These are phyloP conservation scores for Dothistroma pini DNA, from an alignment of 2,329 filamentous ascomycete genomes.

Conservation along the genomic window DNA sequence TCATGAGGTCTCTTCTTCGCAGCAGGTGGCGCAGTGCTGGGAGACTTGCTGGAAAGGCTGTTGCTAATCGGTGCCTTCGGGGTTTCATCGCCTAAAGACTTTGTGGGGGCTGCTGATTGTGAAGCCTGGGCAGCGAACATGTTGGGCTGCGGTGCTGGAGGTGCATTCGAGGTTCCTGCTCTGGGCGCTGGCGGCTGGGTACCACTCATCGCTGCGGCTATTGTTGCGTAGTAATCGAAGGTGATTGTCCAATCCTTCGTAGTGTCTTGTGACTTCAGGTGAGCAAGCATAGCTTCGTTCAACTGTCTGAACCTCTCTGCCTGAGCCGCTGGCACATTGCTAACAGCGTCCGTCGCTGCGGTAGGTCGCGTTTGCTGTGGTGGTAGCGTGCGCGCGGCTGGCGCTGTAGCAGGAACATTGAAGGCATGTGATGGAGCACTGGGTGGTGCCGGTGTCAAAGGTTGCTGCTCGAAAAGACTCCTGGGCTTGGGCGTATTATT, in stretches of 20 bases:
- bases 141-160: neutral
- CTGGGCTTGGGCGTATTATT: neutral
- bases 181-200: constrained; percentile 1
- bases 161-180: neutral
- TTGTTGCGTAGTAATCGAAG: constrained; percentile 27
- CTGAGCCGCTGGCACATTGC: constrained; percentile 7
- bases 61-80: constrained; percentile 17
- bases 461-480: neutral
- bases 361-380: neutral
- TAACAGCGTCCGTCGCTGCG: neutral
- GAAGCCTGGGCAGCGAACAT: neutral
- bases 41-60: constrained; percentile 21
- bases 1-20: constrained; percentile 28
- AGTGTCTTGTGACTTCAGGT: constrained; percentile 25
- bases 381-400: constrained; percentile 9
- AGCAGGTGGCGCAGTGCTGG: constrained; percentile 27
- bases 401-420: constrained; percentile 19
- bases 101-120: neutral
- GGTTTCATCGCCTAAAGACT: constrained; percentile 12
- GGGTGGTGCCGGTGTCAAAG: constrained; percentile 11
- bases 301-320: constrained; percentile 22
- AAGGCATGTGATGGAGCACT: constrained; percentile 9
- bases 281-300: constrained; percentile 29
- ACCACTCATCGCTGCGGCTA: constrained; percentile 25
- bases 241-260: constrained; percentile 29